A percentile compares a stretch with the other conserved stretches of the same genome.
phyloP scores from a whole-genome alignment of 805 yeast species.

The Nakazawaea wickerhamii region DNA sequence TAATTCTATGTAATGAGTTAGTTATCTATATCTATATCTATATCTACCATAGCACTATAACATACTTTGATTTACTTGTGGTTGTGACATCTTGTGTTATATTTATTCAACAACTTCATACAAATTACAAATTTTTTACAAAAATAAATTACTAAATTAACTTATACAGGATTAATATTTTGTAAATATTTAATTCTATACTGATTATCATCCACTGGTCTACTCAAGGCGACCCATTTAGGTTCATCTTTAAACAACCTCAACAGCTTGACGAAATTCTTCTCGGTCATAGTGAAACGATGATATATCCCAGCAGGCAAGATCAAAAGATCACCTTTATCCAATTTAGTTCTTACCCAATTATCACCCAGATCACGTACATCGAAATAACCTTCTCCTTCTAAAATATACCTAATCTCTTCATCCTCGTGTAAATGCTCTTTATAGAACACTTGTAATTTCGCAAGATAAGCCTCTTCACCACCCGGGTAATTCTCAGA shows the following conservation, averaged over 20 bases:
- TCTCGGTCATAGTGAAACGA: conserved; percentile 71
- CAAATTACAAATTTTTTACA: too few relatives aligned
- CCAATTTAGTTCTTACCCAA: conserved; percentile 76
- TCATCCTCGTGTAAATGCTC: conserved; percentile 97
- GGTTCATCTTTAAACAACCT: conserved; percentile 92
- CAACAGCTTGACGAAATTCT: conserved; percentile 65
- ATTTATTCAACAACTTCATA: not conserved
- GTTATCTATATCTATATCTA: too few relatives aligned
- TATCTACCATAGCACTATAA: conserved; percentile 7
- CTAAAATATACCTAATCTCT: conserved; percentile 85
- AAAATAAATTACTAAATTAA: not conserved
- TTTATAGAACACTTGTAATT: conserved; percentile 63
- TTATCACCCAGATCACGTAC: conserved; percentile 57
- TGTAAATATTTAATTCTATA: conserved; percentile 42
- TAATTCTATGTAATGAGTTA: conserved; percentile 27
- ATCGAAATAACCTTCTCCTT: conserved; percentile 91
- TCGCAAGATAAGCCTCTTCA: conserved; percentile 51
- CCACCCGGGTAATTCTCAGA: conserved; percentile 58
- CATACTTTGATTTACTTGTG: conserved; percentile 12
- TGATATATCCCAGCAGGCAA: conserved; percentile 94
- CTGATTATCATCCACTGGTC: conserved; percentile 51
- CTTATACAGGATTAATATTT: conserved; percentile 16
- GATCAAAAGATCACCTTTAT: conserved; percentile 60
- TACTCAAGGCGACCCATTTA: conserved; percentile 84
- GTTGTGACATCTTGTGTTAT: not conserved